Conservation (phyloP, 192 early-diverging fungal genomes). For the Diversispora epigaea region DNA sequence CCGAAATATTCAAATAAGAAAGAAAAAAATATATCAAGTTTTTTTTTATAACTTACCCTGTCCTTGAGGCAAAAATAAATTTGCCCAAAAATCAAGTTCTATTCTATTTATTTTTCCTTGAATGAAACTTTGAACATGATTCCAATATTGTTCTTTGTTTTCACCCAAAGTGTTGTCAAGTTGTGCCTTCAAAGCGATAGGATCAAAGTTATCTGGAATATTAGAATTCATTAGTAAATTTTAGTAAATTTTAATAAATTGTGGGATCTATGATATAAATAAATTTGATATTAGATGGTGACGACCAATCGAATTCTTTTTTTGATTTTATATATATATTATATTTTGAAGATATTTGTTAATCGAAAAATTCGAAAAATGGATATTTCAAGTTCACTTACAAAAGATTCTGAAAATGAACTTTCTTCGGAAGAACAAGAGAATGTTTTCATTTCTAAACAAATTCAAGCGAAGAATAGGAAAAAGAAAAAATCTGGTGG, state of each 20-base stretch:
- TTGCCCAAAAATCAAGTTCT: background rate
- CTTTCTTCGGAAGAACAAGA: slow-evolving; percentile 28
- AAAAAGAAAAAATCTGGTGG: slow-evolving; percentile 96
- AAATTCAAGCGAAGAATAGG: slow-evolving; percentile 71
- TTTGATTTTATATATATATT: no score
- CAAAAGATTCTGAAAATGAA: background rate
- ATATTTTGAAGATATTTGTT: no score
- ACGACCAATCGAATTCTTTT: no score
- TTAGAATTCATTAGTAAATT: background rate
- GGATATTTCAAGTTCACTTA: slow-evolving; percentile 7
- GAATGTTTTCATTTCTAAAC: slow-evolving; percentile 44
- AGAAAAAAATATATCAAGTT: background rate
- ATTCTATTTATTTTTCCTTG: slow-evolving; percentile 3
- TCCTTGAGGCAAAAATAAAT: background rate
- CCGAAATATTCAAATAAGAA: background rate
- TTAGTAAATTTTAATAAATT: background rate
- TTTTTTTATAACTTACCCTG: background rate
- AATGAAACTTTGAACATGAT: background rate
- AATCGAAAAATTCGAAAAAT: no score
- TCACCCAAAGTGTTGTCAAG: background rate
- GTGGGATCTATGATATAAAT: no score
- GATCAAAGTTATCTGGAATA: background rate
- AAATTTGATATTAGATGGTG: no score
- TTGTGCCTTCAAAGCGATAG: background rate
- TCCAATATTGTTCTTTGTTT: slow-evolving; percentile 14